These are phyloP conservation scores for Alternaria angustiovoidea DNA, from an alignment of 2,329 filamentous ascomycete genomes.

Conservation along the genomic window DNA sequence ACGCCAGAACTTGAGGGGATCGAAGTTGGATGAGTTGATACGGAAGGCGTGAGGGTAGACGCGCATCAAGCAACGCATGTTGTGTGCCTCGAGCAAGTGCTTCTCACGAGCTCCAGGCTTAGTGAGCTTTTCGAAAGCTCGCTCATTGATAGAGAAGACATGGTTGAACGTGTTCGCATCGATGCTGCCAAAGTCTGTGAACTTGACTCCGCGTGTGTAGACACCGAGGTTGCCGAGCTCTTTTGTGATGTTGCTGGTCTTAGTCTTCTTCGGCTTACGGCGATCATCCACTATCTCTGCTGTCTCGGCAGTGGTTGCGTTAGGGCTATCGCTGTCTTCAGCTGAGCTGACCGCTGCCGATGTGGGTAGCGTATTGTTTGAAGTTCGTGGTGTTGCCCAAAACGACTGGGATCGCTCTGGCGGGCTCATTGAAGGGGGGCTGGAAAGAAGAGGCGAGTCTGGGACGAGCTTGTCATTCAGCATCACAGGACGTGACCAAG, in stretches of 20 bases:
- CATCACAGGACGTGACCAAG: conserved; percentile 70
- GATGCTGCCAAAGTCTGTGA: conserved; percentile 77
- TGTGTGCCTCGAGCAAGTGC: conserved; percentile 83
- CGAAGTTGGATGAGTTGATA: conserved; percentile 90
- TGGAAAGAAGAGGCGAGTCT: conserved; percentile 59
- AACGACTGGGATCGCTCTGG: conserved; percentile 57
- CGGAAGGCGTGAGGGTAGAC: conserved; percentile 89
- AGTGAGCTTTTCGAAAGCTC: conserved; percentile 82
- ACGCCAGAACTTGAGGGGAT: conserved; percentile 92
- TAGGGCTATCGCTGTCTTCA: conserved; percentile 77
- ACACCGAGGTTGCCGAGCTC: conserved; percentile 86
- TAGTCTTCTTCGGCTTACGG: conserved; percentile 66
- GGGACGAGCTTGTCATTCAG: conserved; percentile 65
- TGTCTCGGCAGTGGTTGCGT: conserved; percentile 64
- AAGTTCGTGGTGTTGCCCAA: conserved; percentile 61
- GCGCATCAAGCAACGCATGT: conserved; percentile 84
- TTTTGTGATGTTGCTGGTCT: conserved; percentile 83
- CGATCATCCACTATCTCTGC: conserved; percentile 63
- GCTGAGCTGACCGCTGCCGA: conserved; percentile 65
- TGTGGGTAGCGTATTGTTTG: conserved; percentile 64
- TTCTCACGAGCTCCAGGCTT: conserved; percentile 79
- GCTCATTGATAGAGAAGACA: conserved; percentile 93
- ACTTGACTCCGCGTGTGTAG: conserved; percentile 80
- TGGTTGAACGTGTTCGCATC: conserved; percentile 92
- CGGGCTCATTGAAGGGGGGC: conserved; percentile 62